Conservation (phyloP, 192 early-diverging fungal genomes). For the Backusella sp. region DNA sequence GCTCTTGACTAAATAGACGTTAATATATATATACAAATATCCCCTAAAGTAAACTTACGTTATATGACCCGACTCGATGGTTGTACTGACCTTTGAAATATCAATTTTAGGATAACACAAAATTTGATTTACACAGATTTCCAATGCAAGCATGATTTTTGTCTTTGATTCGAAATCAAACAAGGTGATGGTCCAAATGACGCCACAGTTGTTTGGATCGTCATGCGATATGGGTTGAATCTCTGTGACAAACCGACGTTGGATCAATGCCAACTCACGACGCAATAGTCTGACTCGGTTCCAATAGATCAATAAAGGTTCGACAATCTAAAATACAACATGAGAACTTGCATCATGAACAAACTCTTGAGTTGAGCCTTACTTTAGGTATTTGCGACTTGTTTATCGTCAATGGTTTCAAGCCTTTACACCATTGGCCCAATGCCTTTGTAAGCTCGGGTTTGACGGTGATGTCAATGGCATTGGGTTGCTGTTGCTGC, state of each 20-base stretch:
- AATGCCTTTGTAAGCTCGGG: background rate
- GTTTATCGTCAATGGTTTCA: background rate
- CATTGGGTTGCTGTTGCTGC: background rate
- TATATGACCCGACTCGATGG: background rate
- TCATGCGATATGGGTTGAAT: background rate
- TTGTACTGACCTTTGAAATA: background rate
- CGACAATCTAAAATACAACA: background rate
- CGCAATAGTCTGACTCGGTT: background rate
- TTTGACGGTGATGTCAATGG: background rate
- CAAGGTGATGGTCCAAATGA: background rate
- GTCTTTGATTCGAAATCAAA: background rate
- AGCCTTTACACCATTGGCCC: background rate
- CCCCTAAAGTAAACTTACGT: background rate
- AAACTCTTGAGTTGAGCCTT: background rate
- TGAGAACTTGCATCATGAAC: background rate
- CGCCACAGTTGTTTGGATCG: background rate
- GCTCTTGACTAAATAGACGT: background rate
- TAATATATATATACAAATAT: too few relatives aligned
- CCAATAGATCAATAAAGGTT: background rate
- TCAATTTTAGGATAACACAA: background rate
- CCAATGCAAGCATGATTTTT: background rate
- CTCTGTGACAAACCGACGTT: background rate
- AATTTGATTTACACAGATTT: background rate
- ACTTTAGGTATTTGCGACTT: background rate
- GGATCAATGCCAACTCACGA: background rate